Percentiles rank a stretch among this genome's conserved stretches.
Evolutionary conservation across 805 yeast species (phyloP).

Genomic region (Metschnikowia matae): DNA sequence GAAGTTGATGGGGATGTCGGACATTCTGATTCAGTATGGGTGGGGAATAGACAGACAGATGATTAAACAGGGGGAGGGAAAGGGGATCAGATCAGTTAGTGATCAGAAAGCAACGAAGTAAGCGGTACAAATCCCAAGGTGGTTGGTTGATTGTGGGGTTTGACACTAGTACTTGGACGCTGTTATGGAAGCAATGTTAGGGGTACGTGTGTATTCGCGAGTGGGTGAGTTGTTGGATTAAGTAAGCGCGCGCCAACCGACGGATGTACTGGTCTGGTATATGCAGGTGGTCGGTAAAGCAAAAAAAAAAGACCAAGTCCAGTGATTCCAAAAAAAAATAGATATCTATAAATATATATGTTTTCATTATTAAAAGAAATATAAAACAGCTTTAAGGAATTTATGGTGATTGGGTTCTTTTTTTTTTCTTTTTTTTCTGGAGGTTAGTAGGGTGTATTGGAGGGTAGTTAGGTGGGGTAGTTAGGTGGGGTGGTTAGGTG

Average conservation of each 20-base stretch:
- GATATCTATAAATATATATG: no score
- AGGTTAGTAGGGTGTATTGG: no score
- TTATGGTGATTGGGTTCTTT: no score
- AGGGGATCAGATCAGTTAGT: background rate
- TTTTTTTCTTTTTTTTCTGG: no score
- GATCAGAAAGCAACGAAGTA: background rate
- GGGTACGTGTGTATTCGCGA: constrained; percentile 6
- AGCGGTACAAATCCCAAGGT: background rate
- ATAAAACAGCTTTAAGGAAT: no score
- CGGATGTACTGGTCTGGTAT: background rate
- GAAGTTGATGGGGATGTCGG: constrained; percentile 92
- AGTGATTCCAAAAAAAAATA: no score
- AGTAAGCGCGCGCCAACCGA: constrained; percentile 8
- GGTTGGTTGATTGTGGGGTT: constrained; percentile 13
- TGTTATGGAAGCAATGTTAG: constrained; percentile 7
- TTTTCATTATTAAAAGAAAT: no score
- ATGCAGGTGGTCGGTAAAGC: no score
- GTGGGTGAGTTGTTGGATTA: constrained; percentile 14
- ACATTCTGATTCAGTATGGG: constrained; percentile 8
- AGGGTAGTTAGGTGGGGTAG: no score
- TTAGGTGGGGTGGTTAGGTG: no score
- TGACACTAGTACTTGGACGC: constrained; percentile 2
- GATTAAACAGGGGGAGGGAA: no score
- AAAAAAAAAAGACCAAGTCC: no score
- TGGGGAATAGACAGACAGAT: background rate